Percentiles rank a stretch among this genome's conserved stretches.
Conservation (phyloP, 2,329 filamentous ascomycete species). For the Monilinia aucupariae region DNA sequence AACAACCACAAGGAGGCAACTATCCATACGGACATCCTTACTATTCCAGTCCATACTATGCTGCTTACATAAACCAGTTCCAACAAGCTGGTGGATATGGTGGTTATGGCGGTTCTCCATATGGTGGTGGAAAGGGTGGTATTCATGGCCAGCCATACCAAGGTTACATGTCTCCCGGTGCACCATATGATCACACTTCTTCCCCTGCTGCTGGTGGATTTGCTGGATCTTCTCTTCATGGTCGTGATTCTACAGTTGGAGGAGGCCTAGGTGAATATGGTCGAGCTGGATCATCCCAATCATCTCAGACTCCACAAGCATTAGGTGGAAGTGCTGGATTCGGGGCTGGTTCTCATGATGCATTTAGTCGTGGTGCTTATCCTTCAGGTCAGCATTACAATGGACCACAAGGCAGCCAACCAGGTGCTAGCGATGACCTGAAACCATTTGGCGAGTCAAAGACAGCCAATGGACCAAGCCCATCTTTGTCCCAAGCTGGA, state of each 20-base stretch:
- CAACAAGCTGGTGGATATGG: conserved; percentile 39
- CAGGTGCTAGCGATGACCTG: conserved; percentile 34
- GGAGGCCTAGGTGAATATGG: conserved; percentile 36
- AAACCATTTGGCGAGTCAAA: conserved; percentile 37
- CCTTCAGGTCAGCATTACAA: conserved; percentile 35
- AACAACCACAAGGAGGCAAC: conserved; percentile 43
- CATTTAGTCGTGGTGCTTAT: conserved; percentile 34
- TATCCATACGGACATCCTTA: conserved; percentile 55
- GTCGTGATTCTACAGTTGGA: conserved; percentile 35
- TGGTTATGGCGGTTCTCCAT: conserved; percentile 35
- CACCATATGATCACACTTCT: conserved; percentile 35
- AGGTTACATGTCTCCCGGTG: conserved; percentile 35
- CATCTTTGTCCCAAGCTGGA: conserved; percentile 35
- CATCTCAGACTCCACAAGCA: conserved; percentile 33
- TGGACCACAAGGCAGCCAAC: conserved; percentile 32
- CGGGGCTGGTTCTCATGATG: conserved; percentile 32
- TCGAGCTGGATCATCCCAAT: conserved; percentile 34
- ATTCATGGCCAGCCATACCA: conserved; percentile 35
- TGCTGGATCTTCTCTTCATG: conserved; percentile 33
- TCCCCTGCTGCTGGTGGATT: conserved; percentile 35
- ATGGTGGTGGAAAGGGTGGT: conserved; percentile 35
- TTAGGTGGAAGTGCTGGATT: conserved; percentile 34
- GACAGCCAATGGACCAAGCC: conserved; percentile 35
- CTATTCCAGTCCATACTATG: conserved; percentile 58
- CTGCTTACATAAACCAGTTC: conserved; percentile 52